phyloP scores from a whole-genome alignment of 129 eudicot genomes.

The Oenanthe sinensis region DNA sequence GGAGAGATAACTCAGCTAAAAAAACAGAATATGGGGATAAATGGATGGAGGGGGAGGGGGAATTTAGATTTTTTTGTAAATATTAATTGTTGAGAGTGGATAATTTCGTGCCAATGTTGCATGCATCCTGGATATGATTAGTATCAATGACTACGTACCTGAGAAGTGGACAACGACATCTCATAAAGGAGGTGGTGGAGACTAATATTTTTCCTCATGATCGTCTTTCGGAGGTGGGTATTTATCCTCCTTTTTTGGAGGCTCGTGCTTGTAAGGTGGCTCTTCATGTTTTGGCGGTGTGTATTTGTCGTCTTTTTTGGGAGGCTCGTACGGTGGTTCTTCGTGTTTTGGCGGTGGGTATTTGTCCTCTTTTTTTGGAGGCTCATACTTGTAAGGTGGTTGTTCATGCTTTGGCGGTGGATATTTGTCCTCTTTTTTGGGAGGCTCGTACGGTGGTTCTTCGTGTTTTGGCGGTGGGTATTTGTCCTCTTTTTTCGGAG shows the following conservation, averaged over 20 bases:
- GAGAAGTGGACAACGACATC: background rate
- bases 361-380: background rate
- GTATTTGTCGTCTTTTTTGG: background rate
- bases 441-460: background rate
- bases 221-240: background rate
- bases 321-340: background rate
- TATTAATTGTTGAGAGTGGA: too few relatives aligned
- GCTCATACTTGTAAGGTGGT: background rate
- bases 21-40: too few relatives aligned
- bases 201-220: background rate
- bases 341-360: too few relatives aligned
- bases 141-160: background rate
- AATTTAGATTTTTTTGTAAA: too few relatives aligned
- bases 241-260: background rate
- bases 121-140: too few relatives aligned
- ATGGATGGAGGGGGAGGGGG: too few relatives aligned
- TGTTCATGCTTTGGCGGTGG: background rate
- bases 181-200: slow-evolving; percentile 1
- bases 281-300: background rate
- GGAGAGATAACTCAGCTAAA: too few relatives aligned
- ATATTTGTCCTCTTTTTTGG: background rate
- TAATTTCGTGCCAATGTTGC: too few relatives aligned
- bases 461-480: too few relatives aligned
- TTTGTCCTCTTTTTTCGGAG: background rate
- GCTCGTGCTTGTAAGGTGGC: background rate